A percentile compares a stretch with the other conserved stretches of the same genome.
Evolutionary conservation across 2,329 filamentous ascomycete species (phyloP).

Genomic region (Cladorrhinum sp.): DNA sequence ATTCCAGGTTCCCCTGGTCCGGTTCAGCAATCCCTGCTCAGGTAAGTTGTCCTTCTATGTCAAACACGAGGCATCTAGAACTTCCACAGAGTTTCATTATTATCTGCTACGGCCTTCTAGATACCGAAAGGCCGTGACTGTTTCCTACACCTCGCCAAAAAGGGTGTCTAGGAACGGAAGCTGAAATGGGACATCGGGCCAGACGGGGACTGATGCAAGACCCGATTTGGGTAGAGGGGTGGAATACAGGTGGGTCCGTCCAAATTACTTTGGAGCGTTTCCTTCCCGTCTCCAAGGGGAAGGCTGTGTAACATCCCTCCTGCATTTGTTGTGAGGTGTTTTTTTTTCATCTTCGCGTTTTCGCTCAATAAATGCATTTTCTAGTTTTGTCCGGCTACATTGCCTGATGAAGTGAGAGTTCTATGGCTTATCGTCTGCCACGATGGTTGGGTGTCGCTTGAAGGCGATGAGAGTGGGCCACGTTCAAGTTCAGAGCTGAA

Average conservation of each 20-base stretch:
- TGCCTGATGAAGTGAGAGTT: background rate
- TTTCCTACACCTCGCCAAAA: background rate
- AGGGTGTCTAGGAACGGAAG: background rate
- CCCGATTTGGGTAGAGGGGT: background rate
- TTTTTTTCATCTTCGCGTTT: background rate
- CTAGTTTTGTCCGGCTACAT: background rate
- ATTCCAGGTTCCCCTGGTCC: background rate
- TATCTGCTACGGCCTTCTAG: background rate
- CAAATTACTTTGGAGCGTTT: too few species aligned
- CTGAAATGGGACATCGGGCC: background rate
- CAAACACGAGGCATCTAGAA: background rate
- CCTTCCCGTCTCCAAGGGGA: background rate
- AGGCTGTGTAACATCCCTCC: background rate
- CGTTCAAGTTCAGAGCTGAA: background rate
- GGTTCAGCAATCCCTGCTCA: background rate
- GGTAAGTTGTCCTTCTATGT: background rate
- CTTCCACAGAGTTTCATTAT: background rate
- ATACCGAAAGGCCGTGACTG: background rate
- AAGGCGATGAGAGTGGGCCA: background rate
- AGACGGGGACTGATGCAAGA: background rate
- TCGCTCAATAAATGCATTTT: background rate
- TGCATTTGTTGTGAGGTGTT: background rate
- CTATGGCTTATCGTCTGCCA: background rate
- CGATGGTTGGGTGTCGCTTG: background rate
- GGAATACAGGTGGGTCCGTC: background rate